Base-by-base conservation (phyloP, 495 filamentous ascomycete species). In the Xylona heveae region DNA sequence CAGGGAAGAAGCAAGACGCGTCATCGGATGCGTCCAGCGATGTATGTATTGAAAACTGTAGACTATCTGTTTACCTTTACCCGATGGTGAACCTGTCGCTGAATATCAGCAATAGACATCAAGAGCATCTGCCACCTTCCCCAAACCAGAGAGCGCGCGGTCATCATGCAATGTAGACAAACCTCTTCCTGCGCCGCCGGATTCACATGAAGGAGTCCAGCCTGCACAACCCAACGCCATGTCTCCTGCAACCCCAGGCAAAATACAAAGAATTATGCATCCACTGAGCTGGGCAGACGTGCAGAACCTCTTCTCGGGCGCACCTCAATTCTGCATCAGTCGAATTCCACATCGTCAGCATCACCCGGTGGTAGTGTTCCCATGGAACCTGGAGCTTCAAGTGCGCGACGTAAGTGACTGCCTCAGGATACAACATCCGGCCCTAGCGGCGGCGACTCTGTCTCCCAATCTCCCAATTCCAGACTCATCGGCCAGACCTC, bases 221-320 rank as follows among this genome's bases (percentile, higher is more conserved):
- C 44, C 43, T 26, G 40, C 49, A 38, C 54, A 45, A 34, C 47
- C 46, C 23, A 52, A 54, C 20, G 44, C 37, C 15, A 52, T n/a
- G n/a, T n/a, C n/a, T n/a, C n/a, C n/a, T n/a, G n/a, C n/a, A 43
- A 31, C 54, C 54, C 5, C 47, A 58, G 22, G 64, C 23, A 61
- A 57, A 37, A 50, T 64, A 9, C 47, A 55, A 31, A 49, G 62
- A 47, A 66, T 64, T 44, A 65, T 66, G 51, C 46, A 60, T 27
- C 57, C 58, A n/a, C 52, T 78, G 28, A 65, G 57, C 19, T 61
- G 62, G 17, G 52, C 59, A 15, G 73, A 79, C 30, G 47, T 78
- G 36, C 71, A 74, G 45, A 64, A 66, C 30, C 57, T 82, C 22
- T 74, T 82, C 45, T 78, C 74, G 19, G 75, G 74, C n/a, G 75